phyloP scores from a whole-genome alignment of 805 yeast species.

The Kodamaea jinghongensis region DNA sequence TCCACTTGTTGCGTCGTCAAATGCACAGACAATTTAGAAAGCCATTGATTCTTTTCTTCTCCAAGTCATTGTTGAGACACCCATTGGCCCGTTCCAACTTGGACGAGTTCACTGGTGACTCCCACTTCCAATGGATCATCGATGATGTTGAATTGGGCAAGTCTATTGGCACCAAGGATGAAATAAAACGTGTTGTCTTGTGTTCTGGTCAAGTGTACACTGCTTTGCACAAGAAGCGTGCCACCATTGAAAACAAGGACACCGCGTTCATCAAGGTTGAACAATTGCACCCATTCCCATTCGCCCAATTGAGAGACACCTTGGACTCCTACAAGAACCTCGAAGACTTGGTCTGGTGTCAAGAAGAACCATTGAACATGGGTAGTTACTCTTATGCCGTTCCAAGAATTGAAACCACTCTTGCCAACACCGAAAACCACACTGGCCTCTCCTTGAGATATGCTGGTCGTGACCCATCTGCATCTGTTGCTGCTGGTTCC shows the following conservation, averaged over 20 bases:
- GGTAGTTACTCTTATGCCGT: slow-evolving; percentile 79
- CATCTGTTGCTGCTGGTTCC: slow-evolving; percentile 97
- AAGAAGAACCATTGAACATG: slow-evolving; percentile 98
- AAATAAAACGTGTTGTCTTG: slow-evolving; percentile 81
- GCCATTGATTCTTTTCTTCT: slow-evolving; percentile 83
- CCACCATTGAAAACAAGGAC: slow-evolving; percentile 65
- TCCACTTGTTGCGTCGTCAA: slow-evolving; percentile 97
- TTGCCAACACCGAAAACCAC: slow-evolving; percentile 72
- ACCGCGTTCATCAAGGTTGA: slow-evolving; percentile 90
- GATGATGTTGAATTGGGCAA: slow-evolving; percentile 88
- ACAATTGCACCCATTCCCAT: slow-evolving; percentile 99
- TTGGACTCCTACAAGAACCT: slow-evolving; percentile 75
- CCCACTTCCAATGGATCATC: slow-evolving; percentile 93
- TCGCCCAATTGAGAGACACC: slow-evolving; percentile 83
- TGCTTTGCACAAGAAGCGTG: slow-evolving; percentile 87
- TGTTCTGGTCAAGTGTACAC: slow-evolving; percentile 94
- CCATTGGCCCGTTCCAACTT: slow-evolving; percentile 91
- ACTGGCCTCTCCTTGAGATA: slow-evolving; percentile 63
- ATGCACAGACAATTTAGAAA: slow-evolving; percentile 98
- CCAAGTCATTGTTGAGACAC: slow-evolving; percentile 92
- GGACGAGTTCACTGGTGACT: slow-evolving; percentile 84
- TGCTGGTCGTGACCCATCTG: slow-evolving; percentile 98
- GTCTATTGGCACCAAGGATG: slow-evolving; percentile 71
- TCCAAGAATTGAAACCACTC: slow-evolving; percentile 79
- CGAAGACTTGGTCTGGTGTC: slow-evolving; percentile 93